Evolutionary conservation across 495 filamentous ascomycete genomes (phyloP).

Genomic region (Lasiosphaeria miniovina): DNA sequence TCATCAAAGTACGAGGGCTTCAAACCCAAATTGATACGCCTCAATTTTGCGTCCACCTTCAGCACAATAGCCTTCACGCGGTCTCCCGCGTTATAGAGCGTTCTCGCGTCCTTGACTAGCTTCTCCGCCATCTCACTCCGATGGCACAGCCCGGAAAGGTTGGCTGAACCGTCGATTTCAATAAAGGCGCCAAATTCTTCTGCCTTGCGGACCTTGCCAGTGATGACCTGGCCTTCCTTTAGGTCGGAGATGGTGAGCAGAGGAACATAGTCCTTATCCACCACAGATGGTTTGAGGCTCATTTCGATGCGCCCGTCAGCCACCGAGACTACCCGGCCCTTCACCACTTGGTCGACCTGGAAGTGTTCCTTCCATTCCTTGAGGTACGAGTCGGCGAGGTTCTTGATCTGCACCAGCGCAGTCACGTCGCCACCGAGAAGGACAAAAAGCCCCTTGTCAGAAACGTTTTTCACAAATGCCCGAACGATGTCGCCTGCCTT

Average conservation of each 20-base stretch:
- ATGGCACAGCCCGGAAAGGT: slow-evolving; percentile 91
- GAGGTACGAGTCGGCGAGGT: slow-evolving; percentile 84
- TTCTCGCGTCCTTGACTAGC: slow-evolving; percentile 70
- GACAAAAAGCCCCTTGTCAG: slow-evolving; percentile 84
- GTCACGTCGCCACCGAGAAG: slow-evolving; percentile 73
- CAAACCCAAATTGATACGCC: slow-evolving; percentile 79
- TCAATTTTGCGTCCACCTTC: slow-evolving; percentile 67
- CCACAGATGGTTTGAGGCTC: slow-evolving; percentile 77
- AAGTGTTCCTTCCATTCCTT: slow-evolving; percentile 96
- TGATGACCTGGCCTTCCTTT: slow-evolving; percentile 73
- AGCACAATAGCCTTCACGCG: slow-evolving; percentile 85
- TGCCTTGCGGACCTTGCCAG: slow-evolving; percentile 86
- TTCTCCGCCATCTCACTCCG: slow-evolving; percentile 84
- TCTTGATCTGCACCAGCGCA: slow-evolving; percentile 76
- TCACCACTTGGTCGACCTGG: slow-evolving; percentile 82
- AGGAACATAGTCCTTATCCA: slow-evolving; percentile 75
- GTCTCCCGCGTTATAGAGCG: slow-evolving; percentile 84
- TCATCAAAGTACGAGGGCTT: slow-evolving; percentile 88
- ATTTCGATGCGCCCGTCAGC: slow-evolving; percentile 76
- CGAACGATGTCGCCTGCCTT: slow-evolving; percentile 77
- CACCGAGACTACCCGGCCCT: slow-evolving; percentile 72
- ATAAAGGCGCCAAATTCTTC: slow-evolving; percentile 95
- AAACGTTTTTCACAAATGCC: slow-evolving; percentile 83
- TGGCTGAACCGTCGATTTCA: slow-evolving; percentile 75
- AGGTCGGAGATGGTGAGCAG: slow-evolving; percentile 68